A percentile compares a stretch with the other conserved stretches of the same genome.
Conservation (phyloP, 2,329 filamentous ascomycete species). For the Colletotrichum caudatum region DNA sequence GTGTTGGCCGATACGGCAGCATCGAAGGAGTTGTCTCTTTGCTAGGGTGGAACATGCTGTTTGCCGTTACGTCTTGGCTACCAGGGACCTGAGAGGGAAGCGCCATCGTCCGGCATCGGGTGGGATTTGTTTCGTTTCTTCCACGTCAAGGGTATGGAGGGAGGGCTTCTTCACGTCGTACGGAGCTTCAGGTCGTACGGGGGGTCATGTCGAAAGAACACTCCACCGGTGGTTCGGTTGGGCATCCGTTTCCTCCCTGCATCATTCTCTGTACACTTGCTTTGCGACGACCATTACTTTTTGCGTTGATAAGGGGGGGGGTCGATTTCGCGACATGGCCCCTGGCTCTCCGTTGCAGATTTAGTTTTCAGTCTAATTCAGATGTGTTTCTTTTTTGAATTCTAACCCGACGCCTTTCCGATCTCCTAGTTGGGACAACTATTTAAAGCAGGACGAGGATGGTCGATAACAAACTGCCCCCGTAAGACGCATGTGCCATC, state of each 20-base stretch:
- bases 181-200: constrained; percentile 5
- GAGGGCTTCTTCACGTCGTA: constrained; percentile 9
- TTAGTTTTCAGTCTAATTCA: constrained; percentile 13
- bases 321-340: background rate
- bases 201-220: constrained; percentile 20
- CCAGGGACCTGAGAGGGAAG: background rate
- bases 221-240: background rate
- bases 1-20: constrained; percentile 26
- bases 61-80: constrained; percentile 8
- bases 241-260: background rate
- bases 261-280: constrained; percentile 7
- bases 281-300: background rate
- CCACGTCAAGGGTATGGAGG: background rate
- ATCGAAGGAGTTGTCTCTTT: constrained; percentile 26
- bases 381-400: constrained; percentile 7
- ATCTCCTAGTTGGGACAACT: constrained; percentile 8
- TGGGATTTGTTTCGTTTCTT: constrained; percentile 16
- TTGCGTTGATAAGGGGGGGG: background rate
- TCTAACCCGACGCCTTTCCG: background rate
- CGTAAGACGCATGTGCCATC: constrained; percentile 36
- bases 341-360: background rate
- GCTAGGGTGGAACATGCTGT: constrained; percentile 11
- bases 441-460: constrained; percentile 19
- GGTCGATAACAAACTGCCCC: constrained; percentile 6
- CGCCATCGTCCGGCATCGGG: constrained; percentile 8